Evolutionary conservation across 352 stramenopile species (phyloP).

Genomic region (Phytophthora constricta): DNA sequence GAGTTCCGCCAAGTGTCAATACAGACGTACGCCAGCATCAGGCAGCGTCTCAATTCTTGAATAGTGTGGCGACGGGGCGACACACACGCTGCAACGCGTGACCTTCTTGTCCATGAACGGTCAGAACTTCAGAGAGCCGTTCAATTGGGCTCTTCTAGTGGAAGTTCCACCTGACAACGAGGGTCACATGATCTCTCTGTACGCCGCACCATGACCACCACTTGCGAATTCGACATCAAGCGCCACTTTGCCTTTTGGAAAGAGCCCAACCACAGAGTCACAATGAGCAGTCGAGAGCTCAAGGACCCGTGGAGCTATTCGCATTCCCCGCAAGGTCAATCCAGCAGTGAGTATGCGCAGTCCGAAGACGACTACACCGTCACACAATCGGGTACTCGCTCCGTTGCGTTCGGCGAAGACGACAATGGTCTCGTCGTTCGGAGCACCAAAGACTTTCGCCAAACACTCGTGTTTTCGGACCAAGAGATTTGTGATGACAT

Average conservation of each 20-base stretch:
- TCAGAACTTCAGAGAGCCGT: background rate
- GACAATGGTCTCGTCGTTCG: slow-evolving; percentile 35
- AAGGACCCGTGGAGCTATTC: slow-evolving; percentile 18
- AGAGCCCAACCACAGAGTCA: too few species aligned
- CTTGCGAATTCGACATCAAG: slow-evolving; percentile 26
- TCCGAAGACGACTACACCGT: slow-evolving; percentile 30
- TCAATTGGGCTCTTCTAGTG: slow-evolving; percentile 22
- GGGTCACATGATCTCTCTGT: slow-evolving; percentile 14
- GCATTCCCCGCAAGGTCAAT: slow-evolving; percentile 13
- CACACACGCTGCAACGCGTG: slow-evolving; percentile 7
- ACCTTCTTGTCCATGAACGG: background rate
- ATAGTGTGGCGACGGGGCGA: slow-evolving; percentile 9
- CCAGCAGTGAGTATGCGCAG: slow-evolving; percentile 17
- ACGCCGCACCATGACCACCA: slow-evolving; percentile 19
- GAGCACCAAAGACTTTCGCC: slow-evolving; percentile 24
- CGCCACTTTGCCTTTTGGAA: slow-evolving; percentile 1
- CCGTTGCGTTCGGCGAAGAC: slow-evolving; percentile 25
- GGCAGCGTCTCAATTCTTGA: slow-evolving; percentile 28
- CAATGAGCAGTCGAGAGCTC: slow-evolving; percentile 26
- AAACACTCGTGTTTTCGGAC: slow-evolving; percentile 53
- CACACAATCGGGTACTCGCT: slow-evolving; percentile 20
- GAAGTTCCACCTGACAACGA: background rate
- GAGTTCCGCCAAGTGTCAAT: slow-evolving; percentile 13
- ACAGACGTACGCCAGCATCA: slow-evolving; percentile 26
- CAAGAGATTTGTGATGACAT: slow-evolving; percentile 68